Percentiles rank a stretch among this genome's conserved stretches.
These are phyloP conservation scores for Globisporangium ultimum DNA, from an alignment of 352 stramenopile genomes.

Conservation along the genomic window DNA sequence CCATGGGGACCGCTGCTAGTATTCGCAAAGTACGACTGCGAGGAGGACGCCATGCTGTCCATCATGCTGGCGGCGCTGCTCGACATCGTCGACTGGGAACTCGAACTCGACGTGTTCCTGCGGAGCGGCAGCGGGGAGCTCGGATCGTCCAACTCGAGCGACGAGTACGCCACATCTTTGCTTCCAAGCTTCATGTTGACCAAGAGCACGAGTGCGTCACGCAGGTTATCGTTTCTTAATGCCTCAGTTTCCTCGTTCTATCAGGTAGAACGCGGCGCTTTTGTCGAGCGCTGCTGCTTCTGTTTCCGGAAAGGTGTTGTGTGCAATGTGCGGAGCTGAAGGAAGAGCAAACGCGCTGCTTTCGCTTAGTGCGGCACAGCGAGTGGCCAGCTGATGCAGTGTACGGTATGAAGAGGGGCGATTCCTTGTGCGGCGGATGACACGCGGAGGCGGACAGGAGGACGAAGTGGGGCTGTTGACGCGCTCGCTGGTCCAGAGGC, in stretches of 20 bases:
- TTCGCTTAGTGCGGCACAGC: too few species aligned
- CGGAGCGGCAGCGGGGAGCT: conserved; percentile 25
- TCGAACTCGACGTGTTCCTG: conserved; percentile 27
- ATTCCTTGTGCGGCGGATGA: too few species aligned
- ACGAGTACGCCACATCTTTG: conserved; percentile 78
- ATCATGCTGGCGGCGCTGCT: conserved; percentile 16
- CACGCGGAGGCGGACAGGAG: too few species aligned
- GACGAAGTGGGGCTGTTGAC: too few species aligned
- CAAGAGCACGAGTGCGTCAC: too few species aligned
- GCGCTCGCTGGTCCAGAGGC: too few species aligned
- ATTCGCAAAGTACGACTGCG: not conserved
- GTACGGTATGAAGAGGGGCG: too few species aligned
- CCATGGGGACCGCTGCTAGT: not conserved
- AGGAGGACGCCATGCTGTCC: conserved; percentile 10
- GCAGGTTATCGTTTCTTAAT: not conserved
- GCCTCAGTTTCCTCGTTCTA: not conserved
- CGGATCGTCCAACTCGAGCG: conserved; percentile 69
- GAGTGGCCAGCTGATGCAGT: too few species aligned
- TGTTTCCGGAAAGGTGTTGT: not conserved
- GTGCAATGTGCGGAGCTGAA: too few species aligned
- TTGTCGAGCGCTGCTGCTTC: not conserved
- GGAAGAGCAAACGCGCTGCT: too few species aligned
- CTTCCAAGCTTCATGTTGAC: conserved; percentile 56
- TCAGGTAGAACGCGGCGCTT: not conserved
- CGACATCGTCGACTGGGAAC: conserved; percentile 34